Conservation (phyloP, 2,329 filamentous ascomycete genomes). For the Phialophora expanda region DNA sequence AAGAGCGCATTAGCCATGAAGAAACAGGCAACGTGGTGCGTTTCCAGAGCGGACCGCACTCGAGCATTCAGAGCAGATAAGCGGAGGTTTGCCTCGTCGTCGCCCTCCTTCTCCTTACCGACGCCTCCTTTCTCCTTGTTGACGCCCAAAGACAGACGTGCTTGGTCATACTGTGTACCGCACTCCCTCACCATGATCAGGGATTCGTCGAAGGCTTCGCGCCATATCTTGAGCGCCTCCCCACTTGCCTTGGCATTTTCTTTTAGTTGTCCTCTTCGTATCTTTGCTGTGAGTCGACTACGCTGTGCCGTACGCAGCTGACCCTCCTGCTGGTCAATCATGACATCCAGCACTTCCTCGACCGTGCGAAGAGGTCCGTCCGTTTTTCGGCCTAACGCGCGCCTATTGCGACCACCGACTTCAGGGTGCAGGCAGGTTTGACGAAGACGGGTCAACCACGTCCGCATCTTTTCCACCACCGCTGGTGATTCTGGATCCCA, state of each 20-base stretch:
- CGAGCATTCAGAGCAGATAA: slow-evolving; percentile 66
- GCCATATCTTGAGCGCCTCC: slow-evolving; percentile 74
- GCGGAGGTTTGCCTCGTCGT: slow-evolving; percentile 50
- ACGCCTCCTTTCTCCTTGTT: slow-evolving; percentile 44
- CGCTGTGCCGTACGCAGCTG: slow-evolving; percentile 72
- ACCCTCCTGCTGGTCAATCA: slow-evolving; percentile 84
- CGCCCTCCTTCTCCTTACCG: slow-evolving; percentile 24
- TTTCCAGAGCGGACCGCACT: slow-evolving; percentile 74
- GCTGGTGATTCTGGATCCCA: slow-evolving; percentile 68
- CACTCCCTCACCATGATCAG: slow-evolving; percentile 62
- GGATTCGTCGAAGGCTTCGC: slow-evolving; percentile 59
- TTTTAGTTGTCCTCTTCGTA: slow-evolving; percentile 76
- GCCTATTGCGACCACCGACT: slow-evolving; percentile 70
- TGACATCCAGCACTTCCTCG: slow-evolving; percentile 82
- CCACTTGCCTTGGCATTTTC: slow-evolving; percentile 73
- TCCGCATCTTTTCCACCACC: slow-evolving; percentile 73
- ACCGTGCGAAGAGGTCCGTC: slow-evolving; percentile 77
- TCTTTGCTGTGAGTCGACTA: slow-evolving; percentile 64
- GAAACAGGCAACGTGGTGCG: slow-evolving; percentile 82
- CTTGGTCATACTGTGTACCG: slow-evolving; percentile 63
- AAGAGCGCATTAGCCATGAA: slow-evolving; percentile 83
- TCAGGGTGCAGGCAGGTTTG: slow-evolving; percentile 87
- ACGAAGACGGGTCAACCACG: slow-evolving; percentile 76
- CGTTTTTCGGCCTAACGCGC: slow-evolving; percentile 67
- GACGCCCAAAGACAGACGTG: slow-evolving; percentile 46